Evolutionary conservation across 116 monocot genomes (phyloP).

Genomic region (Iris pallida): DNA sequence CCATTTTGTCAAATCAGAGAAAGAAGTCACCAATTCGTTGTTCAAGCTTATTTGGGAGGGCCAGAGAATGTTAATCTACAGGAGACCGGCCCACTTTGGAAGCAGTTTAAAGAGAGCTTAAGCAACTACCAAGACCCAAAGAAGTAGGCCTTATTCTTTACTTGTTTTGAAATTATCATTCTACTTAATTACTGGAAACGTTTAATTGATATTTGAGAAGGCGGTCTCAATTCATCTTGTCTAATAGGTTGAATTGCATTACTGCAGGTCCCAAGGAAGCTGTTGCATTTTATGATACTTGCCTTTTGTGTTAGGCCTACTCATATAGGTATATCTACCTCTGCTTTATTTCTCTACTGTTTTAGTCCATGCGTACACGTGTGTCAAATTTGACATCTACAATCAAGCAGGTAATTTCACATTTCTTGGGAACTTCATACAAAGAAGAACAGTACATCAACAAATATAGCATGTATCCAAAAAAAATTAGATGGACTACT

Average conservation of each 20-base stretch:
- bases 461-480: no score
- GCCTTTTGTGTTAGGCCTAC: neutral
- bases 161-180: neutral
- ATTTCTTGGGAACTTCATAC: no score
- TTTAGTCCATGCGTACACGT: no score
- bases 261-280: conserved; percentile 34
- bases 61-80: conserved; percentile 88
- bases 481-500: no score
- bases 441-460: no score
- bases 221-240: neutral
- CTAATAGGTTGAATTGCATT: neutral
- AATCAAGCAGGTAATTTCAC: no score
- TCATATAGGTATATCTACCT: conserved; percentile 4
- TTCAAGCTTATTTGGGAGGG: conserved; percentile 85
- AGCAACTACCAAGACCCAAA: conserved; percentile 42
- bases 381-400: no score
- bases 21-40: conserved; percentile 70
- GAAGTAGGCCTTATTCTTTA: conserved; percentile 30
- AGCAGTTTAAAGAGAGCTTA: conserved; percentile 59
- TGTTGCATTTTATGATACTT: conserved; percentile 48
- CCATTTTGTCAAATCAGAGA: conserved; percentile 35
- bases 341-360: neutral
- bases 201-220: neutral
- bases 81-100: conserved; percentile 78
- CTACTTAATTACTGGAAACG: neutral